Evolutionary conservation across 2,329 filamentous ascomycete species (phyloP).

Genomic region (Penicillium italicum): DNA sequence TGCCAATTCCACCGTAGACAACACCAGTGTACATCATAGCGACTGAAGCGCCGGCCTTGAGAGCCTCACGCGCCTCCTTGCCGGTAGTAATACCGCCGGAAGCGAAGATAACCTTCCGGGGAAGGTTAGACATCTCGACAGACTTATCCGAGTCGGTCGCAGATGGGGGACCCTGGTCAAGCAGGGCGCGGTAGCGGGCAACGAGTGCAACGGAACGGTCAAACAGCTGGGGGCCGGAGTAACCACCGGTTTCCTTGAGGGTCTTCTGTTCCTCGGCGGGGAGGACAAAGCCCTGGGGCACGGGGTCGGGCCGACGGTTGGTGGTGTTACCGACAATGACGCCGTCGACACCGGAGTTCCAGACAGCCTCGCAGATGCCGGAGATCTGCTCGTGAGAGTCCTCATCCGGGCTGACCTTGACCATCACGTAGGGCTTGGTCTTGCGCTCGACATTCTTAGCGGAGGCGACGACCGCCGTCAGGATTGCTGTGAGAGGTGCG

Average conservation of each 20-base stretch:
- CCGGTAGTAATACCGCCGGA: constrained; percentile 91
- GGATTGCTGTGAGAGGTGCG: constrained; percentile 74
- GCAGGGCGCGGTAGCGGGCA: constrained; percentile 67
- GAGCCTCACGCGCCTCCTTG: constrained; percentile 71
- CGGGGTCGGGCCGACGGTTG: constrained; percentile 68
- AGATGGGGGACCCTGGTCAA: constrained; percentile 52
- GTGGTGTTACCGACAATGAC: constrained; percentile 98
- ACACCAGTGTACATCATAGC: constrained; percentile 87
- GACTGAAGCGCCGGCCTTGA: constrained; percentile 85
- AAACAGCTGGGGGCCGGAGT: constrained; percentile 87
- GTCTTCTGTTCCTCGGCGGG: constrained; percentile 63
- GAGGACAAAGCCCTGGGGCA: constrained; percentile 65
- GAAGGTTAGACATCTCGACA: constrained; percentile 12
- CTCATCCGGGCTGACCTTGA: constrained; percentile 96
- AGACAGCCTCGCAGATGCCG: constrained; percentile 83
- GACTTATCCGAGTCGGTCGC: constrained; percentile 20
- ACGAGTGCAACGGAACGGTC: constrained; percentile 75
- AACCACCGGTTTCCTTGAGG: constrained; percentile 76
- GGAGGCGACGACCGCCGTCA: constrained; percentile 77
- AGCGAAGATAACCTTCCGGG: constrained; percentile 81
- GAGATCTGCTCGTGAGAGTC: constrained; percentile 78
- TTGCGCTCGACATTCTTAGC: constrained; percentile 66
- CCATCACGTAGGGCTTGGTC: constrained; percentile 80
- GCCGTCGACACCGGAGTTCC: constrained; percentile 81
- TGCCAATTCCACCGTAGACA: constrained; percentile 61